Evolutionary conservation across 1,139 yeast genomes (phyloP).

Genomic region (Hemisphaericaspora lyxosophila): DNA sequence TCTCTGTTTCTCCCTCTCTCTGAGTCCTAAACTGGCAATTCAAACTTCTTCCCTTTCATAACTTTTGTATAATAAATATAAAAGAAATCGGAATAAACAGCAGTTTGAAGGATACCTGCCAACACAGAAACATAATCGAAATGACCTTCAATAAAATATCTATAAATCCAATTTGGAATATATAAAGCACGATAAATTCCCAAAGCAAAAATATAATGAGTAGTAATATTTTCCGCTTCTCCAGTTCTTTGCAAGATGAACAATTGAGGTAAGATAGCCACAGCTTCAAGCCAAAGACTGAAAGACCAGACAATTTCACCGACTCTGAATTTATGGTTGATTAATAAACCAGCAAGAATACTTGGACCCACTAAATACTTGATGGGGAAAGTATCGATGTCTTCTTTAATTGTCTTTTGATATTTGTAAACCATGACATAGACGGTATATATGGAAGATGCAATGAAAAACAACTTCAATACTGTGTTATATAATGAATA

Average conservation of each 20-base stretch:
- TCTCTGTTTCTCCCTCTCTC: background rate
- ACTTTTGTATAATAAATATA: constrained; percentile 82
- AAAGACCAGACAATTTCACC: constrained; percentile 74
- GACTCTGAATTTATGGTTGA: constrained; percentile 63
- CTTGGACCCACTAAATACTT: constrained; percentile 71
- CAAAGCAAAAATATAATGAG: constrained; percentile 90
- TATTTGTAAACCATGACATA: constrained; percentile 67
- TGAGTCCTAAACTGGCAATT: constrained; percentile 60
- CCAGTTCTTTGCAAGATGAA: constrained; percentile 89
- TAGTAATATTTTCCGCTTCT: constrained; percentile 81
- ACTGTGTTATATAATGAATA: constrained; percentile 71
- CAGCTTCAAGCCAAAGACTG: constrained; percentile 83
- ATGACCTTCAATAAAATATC: constrained; percentile 67
- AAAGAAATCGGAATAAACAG: constrained; percentile 90
- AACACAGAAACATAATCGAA: constrained; percentile 70
- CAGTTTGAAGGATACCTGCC: constrained; percentile 85
- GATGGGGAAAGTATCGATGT: constrained; percentile 72
- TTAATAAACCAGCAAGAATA: constrained; percentile 56
- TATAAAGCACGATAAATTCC: constrained; percentile 88
- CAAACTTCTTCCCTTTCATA: constrained; percentile 77
- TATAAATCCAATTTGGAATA: constrained; percentile 92
- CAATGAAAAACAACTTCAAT: constrained; percentile 80
- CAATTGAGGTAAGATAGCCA: constrained; percentile 89
- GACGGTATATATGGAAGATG: constrained; percentile 72
- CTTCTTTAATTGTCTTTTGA: constrained; percentile 52